Conservation (phyloP, 176 grass and related monocot genomes). For the Triticum urartu region DNA sequence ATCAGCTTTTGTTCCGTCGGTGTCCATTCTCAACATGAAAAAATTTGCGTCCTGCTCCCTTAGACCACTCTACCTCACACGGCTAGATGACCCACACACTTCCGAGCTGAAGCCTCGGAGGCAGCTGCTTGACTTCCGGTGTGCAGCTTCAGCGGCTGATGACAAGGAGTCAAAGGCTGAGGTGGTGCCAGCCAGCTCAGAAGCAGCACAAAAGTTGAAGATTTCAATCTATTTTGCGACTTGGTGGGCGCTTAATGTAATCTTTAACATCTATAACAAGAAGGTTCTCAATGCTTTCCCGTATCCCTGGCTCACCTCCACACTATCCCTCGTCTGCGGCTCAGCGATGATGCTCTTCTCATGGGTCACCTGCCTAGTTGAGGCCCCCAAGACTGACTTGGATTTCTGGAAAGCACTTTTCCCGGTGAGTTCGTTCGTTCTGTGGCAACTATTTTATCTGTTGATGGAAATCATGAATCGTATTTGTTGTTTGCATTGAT, state of each 20-base stretch:
- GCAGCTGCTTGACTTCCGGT: slow-evolving; percentile 39
- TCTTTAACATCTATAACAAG: slow-evolving; percentile 98
- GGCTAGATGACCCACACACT: slow-evolving; percentile 26
- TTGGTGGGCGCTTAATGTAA: slow-evolving; percentile 98
- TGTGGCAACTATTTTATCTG: not conserved
- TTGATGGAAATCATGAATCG: slow-evolving; percentile 24
- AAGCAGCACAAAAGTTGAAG: slow-evolving; percentile 61
- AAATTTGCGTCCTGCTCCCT: slow-evolving; percentile 43
- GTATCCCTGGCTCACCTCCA: slow-evolving; percentile 91
- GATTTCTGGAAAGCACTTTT: slow-evolving; percentile 88
- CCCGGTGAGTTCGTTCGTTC: slow-evolving; percentile 54
- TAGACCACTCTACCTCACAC: slow-evolving; percentile 64
- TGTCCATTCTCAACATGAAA: slow-evolving; percentile 32
- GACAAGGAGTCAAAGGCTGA: slow-evolving; percentile 47
- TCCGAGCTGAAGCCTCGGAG: slow-evolving; percentile 31
- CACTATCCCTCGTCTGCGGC: slow-evolving; percentile 67
- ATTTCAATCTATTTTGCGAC: slow-evolving; percentile 85
- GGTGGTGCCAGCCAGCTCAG: slow-evolving; percentile 24
- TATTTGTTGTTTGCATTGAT: slow-evolving; percentile 20
- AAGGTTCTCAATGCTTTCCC: slow-evolving; percentile 96
- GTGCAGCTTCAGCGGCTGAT: slow-evolving; percentile 56
- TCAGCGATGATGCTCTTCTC: slow-evolving; percentile 90
- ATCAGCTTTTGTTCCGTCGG: slow-evolving; percentile 26
- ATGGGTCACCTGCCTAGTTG: slow-evolving; percentile 67
- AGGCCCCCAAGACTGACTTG: slow-evolving; percentile 75